phyloP scores from a whole-genome alignment of 2,329 filamentous ascomycete genomes.

The Byssoonygena ceratinophila region DNA sequence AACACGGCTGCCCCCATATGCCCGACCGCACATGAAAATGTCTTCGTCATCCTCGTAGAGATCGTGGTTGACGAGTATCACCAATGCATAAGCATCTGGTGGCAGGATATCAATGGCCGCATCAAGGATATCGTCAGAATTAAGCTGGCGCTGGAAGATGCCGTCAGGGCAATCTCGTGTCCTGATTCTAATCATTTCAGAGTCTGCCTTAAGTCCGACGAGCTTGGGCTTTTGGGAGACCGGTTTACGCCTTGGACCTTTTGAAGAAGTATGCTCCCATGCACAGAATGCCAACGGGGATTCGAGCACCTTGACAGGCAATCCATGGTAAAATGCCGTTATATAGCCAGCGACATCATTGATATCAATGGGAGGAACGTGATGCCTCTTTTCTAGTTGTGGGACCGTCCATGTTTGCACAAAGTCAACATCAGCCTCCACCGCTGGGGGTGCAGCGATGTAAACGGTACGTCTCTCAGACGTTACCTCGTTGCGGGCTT shows the following conservation, averaged over 20 bases:
- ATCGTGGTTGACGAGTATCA: slow-evolving; percentile 52
- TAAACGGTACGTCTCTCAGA: slow-evolving; percentile 43
- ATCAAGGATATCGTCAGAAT: slow-evolving; percentile 53
- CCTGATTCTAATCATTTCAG: slow-evolving; percentile 42
- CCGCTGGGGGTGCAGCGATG: slow-evolving; percentile 39
- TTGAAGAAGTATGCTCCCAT: slow-evolving; percentile 34
- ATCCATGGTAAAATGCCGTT: slow-evolving; percentile 44
- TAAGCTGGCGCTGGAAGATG: slow-evolving; percentile 38
- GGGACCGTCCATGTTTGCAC: slow-evolving; percentile 17
- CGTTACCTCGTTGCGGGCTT: slow-evolving; percentile 43
- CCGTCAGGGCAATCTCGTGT: slow-evolving; percentile 41
- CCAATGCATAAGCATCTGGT: slow-evolving; percentile 47
- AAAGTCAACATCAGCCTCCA: slow-evolving; percentile 20
- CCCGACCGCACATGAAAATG: slow-evolving; percentile 55
- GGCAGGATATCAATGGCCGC: slow-evolving; percentile 46
- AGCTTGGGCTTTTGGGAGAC: slow-evolving; percentile 18
- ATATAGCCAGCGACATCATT: slow-evolving; percentile 37
- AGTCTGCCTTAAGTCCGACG: slow-evolving; percentile 39
- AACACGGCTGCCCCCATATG: slow-evolving; percentile 55
- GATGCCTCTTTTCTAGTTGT: slow-evolving; percentile 4
- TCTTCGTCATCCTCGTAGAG: slow-evolving; percentile 56
- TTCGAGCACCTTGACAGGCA: slow-evolving; percentile 41
- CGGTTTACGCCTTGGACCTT: background rate
- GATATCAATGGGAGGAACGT: slow-evolving; percentile 16
- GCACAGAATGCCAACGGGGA: slow-evolving; percentile 37